phyloP scores from a whole-genome alignment of 75 land plant species.

The Pseudotsuga menziesii region DNA sequence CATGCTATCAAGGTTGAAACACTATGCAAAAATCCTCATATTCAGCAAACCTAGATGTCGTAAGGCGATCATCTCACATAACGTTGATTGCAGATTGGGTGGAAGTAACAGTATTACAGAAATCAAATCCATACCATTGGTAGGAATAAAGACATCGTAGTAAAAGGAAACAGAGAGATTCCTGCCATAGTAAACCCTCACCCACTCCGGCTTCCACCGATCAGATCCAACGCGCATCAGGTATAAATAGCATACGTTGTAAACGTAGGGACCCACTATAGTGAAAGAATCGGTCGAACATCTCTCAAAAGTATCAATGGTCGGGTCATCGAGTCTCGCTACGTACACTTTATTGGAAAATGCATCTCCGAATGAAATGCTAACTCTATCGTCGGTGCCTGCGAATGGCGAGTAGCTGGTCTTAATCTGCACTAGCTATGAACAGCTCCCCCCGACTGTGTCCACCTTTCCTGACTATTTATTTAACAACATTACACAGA shows the following conservation, averaged over 20 bases:
- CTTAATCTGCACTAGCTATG: constrained; percentile 37
- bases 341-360: constrained; percentile 37
- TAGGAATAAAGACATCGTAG: constrained; percentile 40
- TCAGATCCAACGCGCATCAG: constrained; percentile 41
- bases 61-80: too few relatives aligned
- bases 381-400: constrained; percentile 42
- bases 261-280: constrained; percentile 49
- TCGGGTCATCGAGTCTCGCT: constrained; percentile 52
- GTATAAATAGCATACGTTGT: constrained; percentile 47
- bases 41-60: too few relatives aligned
- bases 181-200: constrained; percentile 28
- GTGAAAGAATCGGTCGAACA: constrained; percentile 54
- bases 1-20: too few relatives aligned
- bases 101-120: constrained; percentile 16
- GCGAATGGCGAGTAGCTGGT: constrained; percentile 50
- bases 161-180: constrained; percentile 30
- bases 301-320: constrained; percentile 35
- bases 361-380: constrained; percentile 14
- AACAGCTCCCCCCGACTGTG: constrained; percentile 14
- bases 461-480: too few relatives aligned
- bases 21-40: too few relatives aligned
- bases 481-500: too few relatives aligned
- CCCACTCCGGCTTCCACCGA: constrained; percentile 46
- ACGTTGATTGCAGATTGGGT: too few relatives aligned
- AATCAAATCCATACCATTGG: constrained; percentile 42